Evolutionary conservation across 192 early-diverging fungal species (phyloP), one percentile per base, ranked within the genome.

Genomic region (Coemansia sp.): DNA sequence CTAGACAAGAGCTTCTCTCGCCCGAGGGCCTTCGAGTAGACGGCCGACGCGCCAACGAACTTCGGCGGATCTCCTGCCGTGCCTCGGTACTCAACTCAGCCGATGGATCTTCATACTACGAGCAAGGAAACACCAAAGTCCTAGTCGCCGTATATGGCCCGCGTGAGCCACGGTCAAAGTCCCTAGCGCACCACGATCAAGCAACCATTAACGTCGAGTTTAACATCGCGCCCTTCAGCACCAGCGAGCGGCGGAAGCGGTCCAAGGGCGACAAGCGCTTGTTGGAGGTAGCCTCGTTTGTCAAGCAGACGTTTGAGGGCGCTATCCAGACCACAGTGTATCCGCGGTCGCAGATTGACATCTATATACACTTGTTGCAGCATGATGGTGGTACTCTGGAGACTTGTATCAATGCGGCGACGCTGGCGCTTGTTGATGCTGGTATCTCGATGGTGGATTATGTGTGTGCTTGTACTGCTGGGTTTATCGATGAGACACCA

Each of bases 121-220:
- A 96, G 82, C 93, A 94, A 68, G 97, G 97, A 64, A 97, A 99
- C 81, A 98, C 97, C 47, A 95, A 96, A 72, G 89, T 90, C 55
- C 84, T 99, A 17, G 92, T 88, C 0, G 90, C 92, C 16, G 95
- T 99, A 8, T 96, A 95, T 77, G 97, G 97, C 7, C 97, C 97
- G 2, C 82, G 91, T 42, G 95, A 98, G 82, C 62, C 90, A 11
- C 86, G 90, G 23, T 77, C 78, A 26, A 86, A 88, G 55, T 60
- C 80, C 6, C 79, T 84, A 52, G 74, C 78, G 28, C 71, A 86
- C 9, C 89, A 91, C 66, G 92, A 97, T 69, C 86, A 88, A 28
- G 91, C 93, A 3, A 78, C 87, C 16, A 82, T 99, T 38, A 92
- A 90, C 65, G 97, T 99, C 37, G 94, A 95, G 75, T 93, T 96